A percentile compares a stretch with the other conserved stretches of the same genome.
phyloP scores from a whole-genome alignment of 202 grass and related monocot genomes.

The Elaeis oleifera region DNA sequence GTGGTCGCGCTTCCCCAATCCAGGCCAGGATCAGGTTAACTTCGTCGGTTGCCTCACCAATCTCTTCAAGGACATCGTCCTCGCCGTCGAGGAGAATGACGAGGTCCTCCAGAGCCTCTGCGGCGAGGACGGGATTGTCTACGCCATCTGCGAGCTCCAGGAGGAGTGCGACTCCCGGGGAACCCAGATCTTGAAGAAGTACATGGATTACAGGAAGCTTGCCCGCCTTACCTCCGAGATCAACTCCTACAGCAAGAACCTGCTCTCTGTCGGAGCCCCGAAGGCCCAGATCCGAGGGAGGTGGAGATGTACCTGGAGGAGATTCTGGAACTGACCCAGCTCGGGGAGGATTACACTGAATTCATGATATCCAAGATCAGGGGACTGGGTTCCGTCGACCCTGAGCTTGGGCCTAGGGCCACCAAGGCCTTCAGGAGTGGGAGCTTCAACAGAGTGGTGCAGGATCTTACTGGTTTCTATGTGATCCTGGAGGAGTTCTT shows the following conservation, averaged over 20 bases:
- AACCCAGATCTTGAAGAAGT: slow-evolving; percentile 73
- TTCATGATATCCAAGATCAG: slow-evolving; percentile 93
- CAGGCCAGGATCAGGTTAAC: slow-evolving; percentile 39
- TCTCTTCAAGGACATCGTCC: slow-evolving; percentile 91
- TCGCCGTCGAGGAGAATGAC: slow-evolving; percentile 84
- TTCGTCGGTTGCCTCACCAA: slow-evolving; percentile 81
- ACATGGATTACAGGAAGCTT: slow-evolving; percentile 66
- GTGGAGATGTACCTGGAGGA: slow-evolving; percentile 80
- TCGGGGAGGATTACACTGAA: slow-evolving; percentile 89
- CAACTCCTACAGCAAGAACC: slow-evolving; percentile 81
- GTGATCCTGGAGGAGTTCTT: slow-evolving; percentile 97
- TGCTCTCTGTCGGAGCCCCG: slow-evolving; percentile 51
- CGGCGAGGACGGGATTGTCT: slow-evolving; percentile 81
- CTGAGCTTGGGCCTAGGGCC: slow-evolving; percentile 52
- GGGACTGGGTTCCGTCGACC: slow-evolving; percentile 52
- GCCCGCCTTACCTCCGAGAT: slow-evolving; percentile 63
- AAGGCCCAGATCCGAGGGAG: slow-evolving; percentile 81
- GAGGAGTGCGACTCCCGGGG: slow-evolving; percentile 91
- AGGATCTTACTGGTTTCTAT: slow-evolving; percentile 89
- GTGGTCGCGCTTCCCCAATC: slow-evolving; percentile 10
- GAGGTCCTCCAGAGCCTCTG: slow-evolving; percentile 64
- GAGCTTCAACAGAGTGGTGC: slow-evolving; percentile 65
- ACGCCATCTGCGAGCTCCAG: slow-evolving; percentile 83
- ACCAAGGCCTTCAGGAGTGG: slow-evolving; percentile 74
- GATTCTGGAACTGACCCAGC: slow-evolving; percentile 74